These are phyloP conservation scores for Saccharomyces hybrid DNA, from an alignment of 1,139 yeast genomes.

Conservation along the genomic window DNA sequence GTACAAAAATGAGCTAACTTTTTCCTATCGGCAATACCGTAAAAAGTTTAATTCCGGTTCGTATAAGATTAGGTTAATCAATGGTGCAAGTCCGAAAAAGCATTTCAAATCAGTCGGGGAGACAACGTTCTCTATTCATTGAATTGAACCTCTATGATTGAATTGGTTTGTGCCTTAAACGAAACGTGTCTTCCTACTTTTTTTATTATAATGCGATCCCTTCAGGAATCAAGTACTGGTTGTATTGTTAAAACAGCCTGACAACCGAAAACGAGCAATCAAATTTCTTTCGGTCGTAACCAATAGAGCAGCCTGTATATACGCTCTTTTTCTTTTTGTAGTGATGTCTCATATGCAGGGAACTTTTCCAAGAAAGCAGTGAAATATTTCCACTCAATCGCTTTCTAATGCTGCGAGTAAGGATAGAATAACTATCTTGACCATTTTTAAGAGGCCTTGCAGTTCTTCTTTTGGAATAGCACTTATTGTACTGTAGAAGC, in stretches of 20 bases:
- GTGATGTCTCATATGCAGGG: not conserved
- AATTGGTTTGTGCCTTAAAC: not conserved
- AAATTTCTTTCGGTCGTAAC: constrained; percentile 15
- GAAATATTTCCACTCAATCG: constrained; percentile 4
- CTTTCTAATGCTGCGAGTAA: constrained; percentile 3
- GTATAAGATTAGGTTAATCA: constrained; percentile 1
- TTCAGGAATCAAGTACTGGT: not conserved
- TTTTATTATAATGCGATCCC: not conserved
- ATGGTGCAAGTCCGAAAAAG: not conserved
- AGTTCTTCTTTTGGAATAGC: not conserved
- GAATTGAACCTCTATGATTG: not conserved
- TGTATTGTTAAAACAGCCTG: constrained; percentile 7
- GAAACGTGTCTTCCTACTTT: not conserved
- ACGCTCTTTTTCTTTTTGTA: constrained; percentile 7
- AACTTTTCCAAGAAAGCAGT: not conserved
- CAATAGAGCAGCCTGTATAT: constrained; percentile 16
- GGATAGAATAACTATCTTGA: constrained; percentile 4
- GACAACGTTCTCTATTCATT: not conserved
- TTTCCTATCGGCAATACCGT: constrained; percentile 1
- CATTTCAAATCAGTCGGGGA: constrained; percentile 2
- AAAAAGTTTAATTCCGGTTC: not conserved
- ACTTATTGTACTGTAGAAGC: not conserved
- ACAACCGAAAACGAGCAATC: constrained; percentile 14
- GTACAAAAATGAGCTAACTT: not conserved
- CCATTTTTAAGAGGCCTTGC: not conserved